These are phyloP conservation scores for Spiraea crenata DNA, from an alignment of 331 rosid species.

Conservation along the genomic window DNA sequence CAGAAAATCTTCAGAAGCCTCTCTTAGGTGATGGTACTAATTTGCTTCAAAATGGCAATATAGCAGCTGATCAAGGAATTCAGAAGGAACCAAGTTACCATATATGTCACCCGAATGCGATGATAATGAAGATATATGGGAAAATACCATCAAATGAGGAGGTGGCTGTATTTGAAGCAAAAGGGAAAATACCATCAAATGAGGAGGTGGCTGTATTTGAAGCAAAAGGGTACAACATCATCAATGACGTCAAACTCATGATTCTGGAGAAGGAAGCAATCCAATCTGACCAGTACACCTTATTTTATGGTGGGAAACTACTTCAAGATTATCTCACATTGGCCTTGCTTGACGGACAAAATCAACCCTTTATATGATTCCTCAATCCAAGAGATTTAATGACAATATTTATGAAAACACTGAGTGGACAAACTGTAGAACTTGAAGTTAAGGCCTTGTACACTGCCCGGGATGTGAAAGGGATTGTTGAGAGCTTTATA, in stretches of 20 bases:
- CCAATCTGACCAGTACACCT: slow-evolving; percentile 12
- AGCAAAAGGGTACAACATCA: slow-evolving; percentile 12
- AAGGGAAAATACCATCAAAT: slow-evolving; percentile 11
- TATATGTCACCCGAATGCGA: background rate
- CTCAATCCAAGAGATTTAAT: slow-evolving; percentile 11
- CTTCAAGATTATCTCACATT: slow-evolving; percentile 18
- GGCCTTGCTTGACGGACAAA: slow-evolving; percentile 12
- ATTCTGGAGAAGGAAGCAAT: slow-evolving; percentile 19
- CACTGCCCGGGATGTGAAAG: slow-evolving; percentile 14
- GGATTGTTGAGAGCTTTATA: slow-evolving; percentile 15
- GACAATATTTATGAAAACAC: slow-evolving; percentile 18
- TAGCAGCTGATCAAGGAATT: slow-evolving; percentile 5
- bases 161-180: slow-evolving; percentile 1
- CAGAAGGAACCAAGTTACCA: background rate
- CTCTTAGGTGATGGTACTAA: slow-evolving; percentile 1
- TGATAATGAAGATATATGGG: slow-evolving; percentile 12
- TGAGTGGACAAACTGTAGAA: slow-evolving; percentile 6
- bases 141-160: slow-evolving; percentile 13
- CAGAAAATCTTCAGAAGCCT: background rate
- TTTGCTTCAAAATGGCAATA: slow-evolving; percentile 1
- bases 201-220: background rate
- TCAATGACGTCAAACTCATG: slow-evolving; percentile 26
- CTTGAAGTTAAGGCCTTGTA: slow-evolving; percentile 22
- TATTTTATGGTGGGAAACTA: slow-evolving; percentile 18
- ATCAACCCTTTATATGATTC: slow-evolving; percentile 23